Evolutionary conservation across 306 rosid genomes (phyloP).

Genomic region (Carpinus viminea): DNA sequence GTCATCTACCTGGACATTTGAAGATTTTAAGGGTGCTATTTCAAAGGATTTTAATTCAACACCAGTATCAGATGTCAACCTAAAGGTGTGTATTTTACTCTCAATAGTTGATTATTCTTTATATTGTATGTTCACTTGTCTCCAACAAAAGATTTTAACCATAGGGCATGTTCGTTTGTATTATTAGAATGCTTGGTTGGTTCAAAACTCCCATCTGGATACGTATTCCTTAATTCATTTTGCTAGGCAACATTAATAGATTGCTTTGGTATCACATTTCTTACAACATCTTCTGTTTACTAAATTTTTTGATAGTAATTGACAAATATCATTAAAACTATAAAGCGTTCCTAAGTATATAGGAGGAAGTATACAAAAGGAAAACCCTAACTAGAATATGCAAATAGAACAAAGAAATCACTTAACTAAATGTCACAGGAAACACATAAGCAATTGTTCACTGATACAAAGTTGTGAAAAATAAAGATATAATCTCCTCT

Average conservation of each 20-base stretch:
- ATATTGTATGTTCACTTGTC: slow-evolving; percentile 11
- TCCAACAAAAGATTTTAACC: slow-evolving; percentile 8
- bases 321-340: too few relatives aligned
- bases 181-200: slow-evolving; percentile 10
- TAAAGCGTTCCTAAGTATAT: too few relatives aligned
- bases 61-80: slow-evolving; percentile 65
- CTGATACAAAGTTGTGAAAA: too few relatives aligned
- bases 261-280: not conserved
- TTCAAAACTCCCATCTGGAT: slow-evolving; percentile 6
- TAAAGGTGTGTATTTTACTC: slow-evolving; percentile 50
- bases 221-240: not conserved
- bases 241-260: not conserved
- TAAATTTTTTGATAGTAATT: too few relatives aligned
- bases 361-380: too few relatives aligned
- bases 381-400: too few relatives aligned
- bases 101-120: slow-evolving; percentile 4
- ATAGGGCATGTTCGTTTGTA: slow-evolving; percentile 10
- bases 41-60: slow-evolving; percentile 56
- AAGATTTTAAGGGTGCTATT: slow-evolving; percentile 62
- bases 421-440: too few relatives aligned
- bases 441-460: too few relatives aligned
- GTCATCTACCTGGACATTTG: slow-evolving; percentile 63
- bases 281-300: not conserved
- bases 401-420: too few relatives aligned
- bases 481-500: too few relatives aligned